Base-by-base conservation (phyloP, 2,329 filamentous ascomycete genomes). In the Ascochyta pisi region DNA sequence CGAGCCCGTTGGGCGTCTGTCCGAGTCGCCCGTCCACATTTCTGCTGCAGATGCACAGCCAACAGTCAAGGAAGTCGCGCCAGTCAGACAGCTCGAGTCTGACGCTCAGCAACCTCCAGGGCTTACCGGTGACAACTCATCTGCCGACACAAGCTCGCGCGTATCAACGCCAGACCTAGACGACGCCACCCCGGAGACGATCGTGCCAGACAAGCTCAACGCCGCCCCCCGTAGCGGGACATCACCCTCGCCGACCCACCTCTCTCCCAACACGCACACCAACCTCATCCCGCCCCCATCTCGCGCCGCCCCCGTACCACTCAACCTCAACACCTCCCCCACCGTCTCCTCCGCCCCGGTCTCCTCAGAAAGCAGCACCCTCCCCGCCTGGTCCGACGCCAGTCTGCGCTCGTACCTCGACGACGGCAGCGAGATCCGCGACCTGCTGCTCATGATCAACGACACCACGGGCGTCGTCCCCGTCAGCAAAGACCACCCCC, bases 381-480 rank as follows among this genome's bases (percentile, higher is more conserved):
- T 84, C 19, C 83, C 88, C 24, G 85, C 87, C 0, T 99, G 95
- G 95, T 94, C 92, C 60, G 94, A 98, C 74, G 83, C 87, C 52
- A 91, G 87, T 66, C 84, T 99, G 26, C 87, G 92, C 57, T 89
- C 90, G 13, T 99, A 97, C 77, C 89, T 98, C 68, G 94, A 98
- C 64, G 92, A 95, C 64, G 87, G 91, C 58, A 88, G 88, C 31
- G 92, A 96, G 61, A 92, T 99, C 64, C 86, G 91, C 46, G 94
- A 99, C 73, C 84, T 98, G 72, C 83, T 98, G 47, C 84, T 93
- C 34, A 90, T 99, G 58, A 92, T 99, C 26, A 93, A 96, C 71
- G 93, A 98, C 77, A 96, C 93, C 74, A 90, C 87, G 13, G 90
- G 93, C 56, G 87, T 96, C 15, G 84, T 87, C 38, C 90, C 92